Evolutionary conservation across 208 protist species (phyloP).

Genomic region (Zelonia costaricensis): DNA sequence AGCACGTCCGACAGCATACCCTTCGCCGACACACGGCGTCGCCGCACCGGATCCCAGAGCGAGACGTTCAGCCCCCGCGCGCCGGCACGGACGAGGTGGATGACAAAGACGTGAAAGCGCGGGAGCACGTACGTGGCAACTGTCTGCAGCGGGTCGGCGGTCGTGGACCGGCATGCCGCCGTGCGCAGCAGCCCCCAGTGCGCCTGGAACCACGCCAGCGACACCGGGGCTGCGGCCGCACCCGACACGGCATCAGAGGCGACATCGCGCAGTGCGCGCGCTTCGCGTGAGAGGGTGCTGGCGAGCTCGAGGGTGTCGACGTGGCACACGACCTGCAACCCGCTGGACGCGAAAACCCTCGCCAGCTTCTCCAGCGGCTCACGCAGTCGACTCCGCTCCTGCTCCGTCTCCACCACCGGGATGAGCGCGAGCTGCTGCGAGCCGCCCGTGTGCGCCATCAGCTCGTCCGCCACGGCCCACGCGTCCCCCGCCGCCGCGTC

Average conservation of each 20-base stretch:
- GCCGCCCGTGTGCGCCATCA: conserved; percentile 53
- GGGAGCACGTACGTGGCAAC: conserved; percentile 55
- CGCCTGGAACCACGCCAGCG: conserved; percentile 46
- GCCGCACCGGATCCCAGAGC: conserved; percentile 57
- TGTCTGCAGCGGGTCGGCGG: conserved; percentile 56
- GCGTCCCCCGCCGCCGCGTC: conserved; percentile 5
- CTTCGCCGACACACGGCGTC: conserved; percentile 58
- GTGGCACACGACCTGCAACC: conserved; percentile 56
- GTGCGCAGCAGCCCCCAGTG: conserved; percentile 71
- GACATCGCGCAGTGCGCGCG: conserved; percentile 29
- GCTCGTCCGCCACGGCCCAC: conserved; percentile 59
- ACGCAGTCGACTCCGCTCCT: conserved; percentile 39
- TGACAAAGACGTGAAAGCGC: conserved; percentile 63
- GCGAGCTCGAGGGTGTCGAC: conserved; percentile 68
- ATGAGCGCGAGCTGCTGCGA: conserved; percentile 49
- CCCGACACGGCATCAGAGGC: conserved; percentile 13
- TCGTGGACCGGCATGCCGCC: conserved; percentile 44
- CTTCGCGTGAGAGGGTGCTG: conserved; percentile 28
- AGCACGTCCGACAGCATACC: conserved; percentile 89
- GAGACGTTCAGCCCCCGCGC: conserved; percentile 70
- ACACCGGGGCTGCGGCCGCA: conserved; percentile 23
- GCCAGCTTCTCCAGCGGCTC: conserved; percentile 34
- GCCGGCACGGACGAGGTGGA: conserved; percentile 83
- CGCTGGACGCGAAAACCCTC: conserved; percentile 35
- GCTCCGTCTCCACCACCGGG: conserved; percentile 48